Conservation (phyloP, 2,329 filamentous ascomycete species). For the Aspergillus fijiensis region DNA sequence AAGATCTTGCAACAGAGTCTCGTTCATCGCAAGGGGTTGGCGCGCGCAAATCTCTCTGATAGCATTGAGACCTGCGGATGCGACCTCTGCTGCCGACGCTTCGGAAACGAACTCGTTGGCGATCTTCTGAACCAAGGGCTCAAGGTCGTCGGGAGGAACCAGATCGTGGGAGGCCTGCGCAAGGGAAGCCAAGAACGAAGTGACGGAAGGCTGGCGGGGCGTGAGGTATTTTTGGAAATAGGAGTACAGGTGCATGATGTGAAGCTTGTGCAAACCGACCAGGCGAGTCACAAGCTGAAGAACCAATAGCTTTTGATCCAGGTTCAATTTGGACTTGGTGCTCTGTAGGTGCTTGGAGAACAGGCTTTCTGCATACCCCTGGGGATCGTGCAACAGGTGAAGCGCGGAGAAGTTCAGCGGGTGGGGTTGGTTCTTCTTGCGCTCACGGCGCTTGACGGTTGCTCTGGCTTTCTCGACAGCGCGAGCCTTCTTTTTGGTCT, state of each 20-base stretch:
- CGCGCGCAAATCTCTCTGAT: constrained; percentile 92
- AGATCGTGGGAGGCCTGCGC: constrained; percentile 89
- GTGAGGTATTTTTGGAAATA: constrained; percentile 94
- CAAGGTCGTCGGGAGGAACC: constrained; percentile 87
- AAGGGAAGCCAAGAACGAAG: constrained; percentile 86
- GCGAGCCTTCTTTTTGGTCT: constrained; percentile 82
- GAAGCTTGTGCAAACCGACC: constrained; percentile 89
- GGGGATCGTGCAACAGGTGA: constrained; percentile 89
- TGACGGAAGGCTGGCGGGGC: constrained; percentile 83
- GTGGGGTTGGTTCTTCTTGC: constrained; percentile 83
- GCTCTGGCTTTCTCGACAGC: constrained; percentile 76
- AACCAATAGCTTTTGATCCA: constrained; percentile 87
- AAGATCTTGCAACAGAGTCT: constrained; percentile 91
- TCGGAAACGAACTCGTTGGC: constrained; percentile 98
- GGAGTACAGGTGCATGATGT: constrained; percentile 85
- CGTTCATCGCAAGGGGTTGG: constrained; percentile 93
- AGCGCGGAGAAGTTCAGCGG: constrained; percentile 94
- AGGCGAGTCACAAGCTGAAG: constrained; percentile 87
- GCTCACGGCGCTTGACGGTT: constrained; percentile 78
- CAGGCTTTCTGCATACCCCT: constrained; percentile 85
- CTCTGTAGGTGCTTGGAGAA: constrained; percentile 91
- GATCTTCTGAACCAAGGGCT: constrained; percentile 90
- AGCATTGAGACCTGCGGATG: constrained; percentile 85
- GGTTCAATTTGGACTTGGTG: constrained; percentile 75
- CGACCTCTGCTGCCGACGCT: constrained; percentile 85